Percentiles rank a stretch among this genome's conserved stretches.
These are phyloP conservation scores for Acanthamoeba culbertsoni DNA, from an alignment of 208 protist genomes.

Conservation along the genomic window DNA sequence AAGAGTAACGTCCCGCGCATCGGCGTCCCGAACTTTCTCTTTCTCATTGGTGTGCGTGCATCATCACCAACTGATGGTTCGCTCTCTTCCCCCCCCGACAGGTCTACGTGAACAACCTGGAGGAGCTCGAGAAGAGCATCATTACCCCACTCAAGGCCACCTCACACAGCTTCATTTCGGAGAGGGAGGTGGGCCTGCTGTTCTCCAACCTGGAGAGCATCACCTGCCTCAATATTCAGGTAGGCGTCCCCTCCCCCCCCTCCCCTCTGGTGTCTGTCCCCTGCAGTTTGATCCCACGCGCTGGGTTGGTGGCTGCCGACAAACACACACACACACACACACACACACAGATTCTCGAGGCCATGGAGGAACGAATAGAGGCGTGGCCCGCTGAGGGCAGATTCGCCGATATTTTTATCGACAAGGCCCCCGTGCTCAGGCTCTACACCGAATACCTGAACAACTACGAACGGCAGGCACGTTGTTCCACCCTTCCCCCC, in stretches of 20 bases:
- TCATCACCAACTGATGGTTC: not conserved
- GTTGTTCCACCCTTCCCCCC: not conserved
- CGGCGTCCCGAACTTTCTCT: not conserved
- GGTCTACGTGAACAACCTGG: not conserved
- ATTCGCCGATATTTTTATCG: slow-evolving; percentile 23
- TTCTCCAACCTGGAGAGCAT: slow-evolving; percentile 41
- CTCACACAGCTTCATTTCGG: not conserved
- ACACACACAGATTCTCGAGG: not conserved
- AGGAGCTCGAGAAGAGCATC: slow-evolving; percentile 16
- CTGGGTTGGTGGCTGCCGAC: not conserved
- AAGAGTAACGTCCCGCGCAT: not conserved
- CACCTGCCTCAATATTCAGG: not conserved
- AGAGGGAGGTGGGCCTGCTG: not conserved
- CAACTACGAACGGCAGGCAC: slow-evolving; percentile 10
- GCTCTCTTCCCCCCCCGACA: not conserved
- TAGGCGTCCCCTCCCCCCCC: not conserved
- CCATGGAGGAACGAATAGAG: slow-evolving; percentile 16
- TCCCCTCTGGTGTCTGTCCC: not conserved
- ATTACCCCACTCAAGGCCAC: not conserved
- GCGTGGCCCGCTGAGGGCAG: not conserved
- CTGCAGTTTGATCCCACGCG: no score
- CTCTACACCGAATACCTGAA: slow-evolving; percentile 43
- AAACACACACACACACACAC: not conserved
- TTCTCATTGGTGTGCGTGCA: not conserved
- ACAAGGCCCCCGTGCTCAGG: not conserved